Evolutionary conservation across 2,329 filamentous ascomycete species (phyloP).

Genomic region (Keithomyces neogunnii): DNA sequence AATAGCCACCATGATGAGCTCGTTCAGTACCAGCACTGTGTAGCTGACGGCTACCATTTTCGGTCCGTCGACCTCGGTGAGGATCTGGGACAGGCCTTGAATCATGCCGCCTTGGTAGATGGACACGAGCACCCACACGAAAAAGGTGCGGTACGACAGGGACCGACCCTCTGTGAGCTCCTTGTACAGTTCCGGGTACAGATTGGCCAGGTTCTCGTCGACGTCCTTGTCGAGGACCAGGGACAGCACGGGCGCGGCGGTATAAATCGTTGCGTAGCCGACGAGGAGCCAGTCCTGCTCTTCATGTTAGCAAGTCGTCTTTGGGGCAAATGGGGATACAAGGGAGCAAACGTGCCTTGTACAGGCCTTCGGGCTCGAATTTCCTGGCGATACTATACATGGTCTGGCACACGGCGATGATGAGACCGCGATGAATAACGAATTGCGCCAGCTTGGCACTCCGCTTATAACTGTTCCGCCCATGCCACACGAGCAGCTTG

Average conservation of each 20-base stretch:
- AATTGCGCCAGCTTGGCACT: conserved; percentile 94
- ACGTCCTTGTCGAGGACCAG: conserved; percentile 93
- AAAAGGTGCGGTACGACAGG: conserved; percentile 88
- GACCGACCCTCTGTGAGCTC: conserved; percentile 86
- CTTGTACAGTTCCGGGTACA: conserved; percentile 96
- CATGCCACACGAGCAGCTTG: conserved; percentile 98
- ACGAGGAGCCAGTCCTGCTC: conserved; percentile 83
- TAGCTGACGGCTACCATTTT: conserved; percentile 87
- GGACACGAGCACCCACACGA: conserved; percentile 90
- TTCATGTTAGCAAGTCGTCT: conserved; percentile 12
- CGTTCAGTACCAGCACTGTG: conserved; percentile 85
- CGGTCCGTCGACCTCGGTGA: conserved; percentile 66
- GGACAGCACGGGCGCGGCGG: conserved; percentile 84
- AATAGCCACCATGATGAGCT: conserved; percentile 93
- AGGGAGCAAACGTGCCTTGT: conserved; percentile 46
- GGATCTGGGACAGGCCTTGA: conserved; percentile 83
- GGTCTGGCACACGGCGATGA: conserved; percentile 92
- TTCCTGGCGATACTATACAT: conserved; percentile 91
- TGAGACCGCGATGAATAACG: conserved; percentile 92
- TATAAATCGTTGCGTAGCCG: conserved; percentile 94
- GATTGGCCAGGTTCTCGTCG: conserved; percentile 83
- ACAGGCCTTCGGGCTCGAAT: conserved; percentile 90
- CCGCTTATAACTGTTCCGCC: conserved; percentile 93
- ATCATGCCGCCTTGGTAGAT: conserved; percentile 95
- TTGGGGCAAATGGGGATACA: background rate